A percentile compares a stretch with the other conserved stretches of the same genome.
Evolutionary conservation across 352 stramenopile genomes (phyloP).

Genomic region (Globisporangium orthogonon): DNA sequence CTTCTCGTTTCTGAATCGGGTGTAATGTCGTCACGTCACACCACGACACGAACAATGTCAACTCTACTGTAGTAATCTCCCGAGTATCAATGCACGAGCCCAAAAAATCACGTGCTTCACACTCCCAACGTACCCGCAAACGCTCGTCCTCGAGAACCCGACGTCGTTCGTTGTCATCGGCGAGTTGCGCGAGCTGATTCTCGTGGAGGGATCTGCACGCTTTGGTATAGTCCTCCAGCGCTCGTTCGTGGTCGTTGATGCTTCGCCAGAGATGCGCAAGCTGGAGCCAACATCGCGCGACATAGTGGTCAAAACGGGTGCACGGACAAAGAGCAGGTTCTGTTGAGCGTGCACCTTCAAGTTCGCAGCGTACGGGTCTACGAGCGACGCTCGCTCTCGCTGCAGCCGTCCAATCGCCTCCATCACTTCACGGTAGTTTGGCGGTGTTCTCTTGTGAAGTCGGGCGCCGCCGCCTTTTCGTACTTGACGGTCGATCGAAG

Average conservation of each 20-base stretch:
- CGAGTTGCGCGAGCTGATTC: constrained; percentile 23
- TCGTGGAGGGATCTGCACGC: constrained; percentile 27
- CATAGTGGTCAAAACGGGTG: background rate
- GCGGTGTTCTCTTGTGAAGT: constrained; percentile 5
- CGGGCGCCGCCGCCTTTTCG: background rate
- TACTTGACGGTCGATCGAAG: constrained; percentile 8
- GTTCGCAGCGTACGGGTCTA: constrained; percentile 45
- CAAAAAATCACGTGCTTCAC: background rate
- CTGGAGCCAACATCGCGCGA: constrained; percentile 14
- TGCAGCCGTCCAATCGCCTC: constrained; percentile 37
- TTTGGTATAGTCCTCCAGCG: constrained; percentile 49
- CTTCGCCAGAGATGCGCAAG: constrained; percentile 48
- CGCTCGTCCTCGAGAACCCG: constrained; percentile 33
- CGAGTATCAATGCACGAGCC: background rate
- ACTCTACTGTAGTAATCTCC: too few relatives aligned
- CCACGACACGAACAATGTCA: background rate
- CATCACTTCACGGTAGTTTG: constrained; percentile 35
- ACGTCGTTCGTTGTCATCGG: constrained; percentile 17
- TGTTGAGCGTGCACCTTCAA: constrained; percentile 28
- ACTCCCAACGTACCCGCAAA: constrained; percentile 21
- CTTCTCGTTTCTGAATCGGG: constrained; percentile 18
- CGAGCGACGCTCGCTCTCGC: constrained; percentile 24
- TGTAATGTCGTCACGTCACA: background rate
- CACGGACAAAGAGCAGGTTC: background rate
- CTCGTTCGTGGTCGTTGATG: constrained; percentile 39